Base-by-base conservation (phyloP, 805 yeast genomes). In the Starmerella davenportii region DNA sequence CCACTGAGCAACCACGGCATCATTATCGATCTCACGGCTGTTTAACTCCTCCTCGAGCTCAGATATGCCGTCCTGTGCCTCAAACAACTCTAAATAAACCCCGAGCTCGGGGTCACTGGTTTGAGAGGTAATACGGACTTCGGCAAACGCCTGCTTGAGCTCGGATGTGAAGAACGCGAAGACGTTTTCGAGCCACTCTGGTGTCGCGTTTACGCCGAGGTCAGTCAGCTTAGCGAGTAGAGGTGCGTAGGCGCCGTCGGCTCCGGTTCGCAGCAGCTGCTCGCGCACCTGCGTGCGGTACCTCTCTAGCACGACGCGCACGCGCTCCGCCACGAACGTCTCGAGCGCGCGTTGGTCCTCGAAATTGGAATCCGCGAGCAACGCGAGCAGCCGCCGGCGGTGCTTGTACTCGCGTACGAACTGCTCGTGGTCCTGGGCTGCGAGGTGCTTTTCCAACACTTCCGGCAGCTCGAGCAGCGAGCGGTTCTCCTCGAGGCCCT, bases 131-230 rank as follows among this genome's bases (percentile, higher is more conserved):
- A 29, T 8, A 11, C 25, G 25, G 19, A 17, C 9, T 8, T 14
- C 15, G 19, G 19, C 32, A 29, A 29, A 29, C 5, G 32, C 32
- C 19, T 29, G 32, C 38, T 45, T 13, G 46, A 51, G 19, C 38
- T 51, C 40, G 43, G 46, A 45, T 5, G 57, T 53, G 42, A 72
- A 61, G 16, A 52, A 53, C 19, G 60, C 58, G 34, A 65, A 63
- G 48, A 68, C 76, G 16, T 67, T 56, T 31, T 65, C 59, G 21
- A 78, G 64, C 73, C 82, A 78, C 38, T 67, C 71, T 18, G 64
- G 52, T 4, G 77, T 69, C 4, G 87, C 87, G 51, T 72, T 76
- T 2, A 69, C 65, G n/a, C 74, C 77, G 25, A 79, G 58, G 43
- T 76, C 80, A 34, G 74, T 54, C 25, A 78, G 58, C 45, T 68